Percentiles rank a stretch among this genome's conserved stretches.
Conservation (phyloP, 164 flowering plant species). For the Vitis labrusca region DNA sequence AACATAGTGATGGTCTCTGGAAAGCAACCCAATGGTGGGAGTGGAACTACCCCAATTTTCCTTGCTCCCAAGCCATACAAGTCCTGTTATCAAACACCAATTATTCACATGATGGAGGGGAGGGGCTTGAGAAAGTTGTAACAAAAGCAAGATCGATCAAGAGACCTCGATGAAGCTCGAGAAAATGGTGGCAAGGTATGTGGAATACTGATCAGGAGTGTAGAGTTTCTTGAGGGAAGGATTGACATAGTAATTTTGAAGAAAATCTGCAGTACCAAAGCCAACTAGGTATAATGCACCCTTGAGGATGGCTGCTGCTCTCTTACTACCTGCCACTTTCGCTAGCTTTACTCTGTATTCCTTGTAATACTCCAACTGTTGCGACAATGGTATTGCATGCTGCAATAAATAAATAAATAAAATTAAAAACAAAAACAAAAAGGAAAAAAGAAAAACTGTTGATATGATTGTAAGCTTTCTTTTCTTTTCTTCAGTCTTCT, state of each 20-base stretch:
- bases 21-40: slow-evolving; percentile 86
- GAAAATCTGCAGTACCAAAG: slow-evolving; percentile 73
- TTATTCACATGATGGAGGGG: neutral
- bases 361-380: slow-evolving; percentile 72
- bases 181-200: slow-evolving; percentile 51
- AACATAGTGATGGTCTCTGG: slow-evolving; percentile 73
- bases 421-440: too few relatives aligned
- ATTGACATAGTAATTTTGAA: slow-evolving; percentile 86
- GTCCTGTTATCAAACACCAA: slow-evolving; percentile 30
- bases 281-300: slow-evolving; percentile 65
- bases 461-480: too few relatives aligned
- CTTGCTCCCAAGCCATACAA: slow-evolving; percentile 79
- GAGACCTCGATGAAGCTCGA: slow-evolving; percentile 63
- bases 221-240: slow-evolving; percentile 69
- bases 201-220: slow-evolving; percentile 66
- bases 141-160: neutral
- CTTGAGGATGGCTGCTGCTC: slow-evolving; percentile 65
- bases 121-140: neutral
- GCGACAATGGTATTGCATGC: slow-evolving; percentile 59
- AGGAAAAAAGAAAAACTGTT: too few relatives aligned
- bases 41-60: slow-evolving; percentile 81
- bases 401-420: too few relatives aligned
- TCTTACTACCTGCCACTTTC: slow-evolving; percentile 55
- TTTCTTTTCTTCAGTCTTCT: too few relatives aligned
- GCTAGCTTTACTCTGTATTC: slow-evolving; percentile 76